A percentile compares a stretch with the other conserved stretches of the same genome.
phyloP scores from a whole-genome alignment of 2,329 filamentous ascomycete species.

The Neopestalotiopsis sp. region DNA sequence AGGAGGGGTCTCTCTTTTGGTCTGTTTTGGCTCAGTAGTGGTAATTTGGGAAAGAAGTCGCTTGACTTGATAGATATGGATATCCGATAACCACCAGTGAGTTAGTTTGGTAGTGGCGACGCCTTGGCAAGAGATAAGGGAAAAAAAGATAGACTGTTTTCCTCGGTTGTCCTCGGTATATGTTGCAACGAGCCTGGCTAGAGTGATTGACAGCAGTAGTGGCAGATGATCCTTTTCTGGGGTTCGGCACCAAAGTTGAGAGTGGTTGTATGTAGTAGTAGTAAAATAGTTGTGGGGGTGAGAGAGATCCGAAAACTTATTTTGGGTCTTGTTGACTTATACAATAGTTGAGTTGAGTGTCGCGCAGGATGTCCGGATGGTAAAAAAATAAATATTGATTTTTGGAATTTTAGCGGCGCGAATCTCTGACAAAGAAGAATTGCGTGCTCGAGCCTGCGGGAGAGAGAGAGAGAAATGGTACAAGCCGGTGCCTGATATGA shows the following conservation, averaged over 20 bases:
- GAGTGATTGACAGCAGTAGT: no score
- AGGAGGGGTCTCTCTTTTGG: not conserved
- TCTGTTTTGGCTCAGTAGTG: not conserved
- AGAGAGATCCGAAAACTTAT: no score
- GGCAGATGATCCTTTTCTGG: no score
- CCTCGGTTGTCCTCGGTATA: no score
- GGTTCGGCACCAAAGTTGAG: no score
- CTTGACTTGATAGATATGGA: not conserved
- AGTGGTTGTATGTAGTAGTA: no score
- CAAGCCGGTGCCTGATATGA: conserved; percentile 15
- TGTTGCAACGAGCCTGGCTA: no score
- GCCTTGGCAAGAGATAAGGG: not conserved
- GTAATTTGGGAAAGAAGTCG: not conserved
- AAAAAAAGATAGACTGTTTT: not conserved
- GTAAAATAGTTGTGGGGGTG: no score
- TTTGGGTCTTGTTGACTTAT: not conserved
- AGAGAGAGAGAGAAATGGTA: not conserved
- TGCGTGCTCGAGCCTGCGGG: conserved; percentile 9
- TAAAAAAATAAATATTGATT: not conserved
- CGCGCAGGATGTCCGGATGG: not conserved
- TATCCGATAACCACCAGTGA: not conserved
- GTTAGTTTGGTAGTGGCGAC: not conserved
- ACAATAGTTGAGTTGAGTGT: no score
- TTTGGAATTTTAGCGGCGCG: not conserved
- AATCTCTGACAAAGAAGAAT: conserved; percentile 9